phyloP scores from a whole-genome alignment of 495 filamentous ascomycete species.

The Aspergillus sclerotiicarbonarius region DNA sequence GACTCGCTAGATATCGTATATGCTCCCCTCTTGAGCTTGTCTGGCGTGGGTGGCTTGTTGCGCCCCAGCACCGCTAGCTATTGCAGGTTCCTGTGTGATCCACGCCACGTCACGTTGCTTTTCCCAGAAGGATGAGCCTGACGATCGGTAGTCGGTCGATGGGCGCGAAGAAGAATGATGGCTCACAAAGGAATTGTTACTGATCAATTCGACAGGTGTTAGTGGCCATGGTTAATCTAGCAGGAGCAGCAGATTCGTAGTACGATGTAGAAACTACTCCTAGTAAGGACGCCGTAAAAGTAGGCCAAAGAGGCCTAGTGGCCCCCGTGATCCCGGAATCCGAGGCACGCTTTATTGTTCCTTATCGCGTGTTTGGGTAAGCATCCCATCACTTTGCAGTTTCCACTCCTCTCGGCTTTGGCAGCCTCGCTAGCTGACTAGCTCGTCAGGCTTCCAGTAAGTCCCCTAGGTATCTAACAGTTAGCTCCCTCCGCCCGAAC shows the following conservation, averaged over 20 bases:
- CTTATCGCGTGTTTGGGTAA: not conserved
- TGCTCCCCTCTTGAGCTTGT: too few relatives aligned
- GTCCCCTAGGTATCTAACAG: too few relatives aligned
- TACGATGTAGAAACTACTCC: too few relatives aligned
- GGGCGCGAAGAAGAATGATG: not conserved
- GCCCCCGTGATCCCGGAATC: not conserved
- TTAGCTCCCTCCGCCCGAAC: not conserved
- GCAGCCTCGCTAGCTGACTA: not conserved
- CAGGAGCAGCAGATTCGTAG: too few relatives aligned
- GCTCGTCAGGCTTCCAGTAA: too few relatives aligned
- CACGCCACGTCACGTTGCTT: conserved; percentile 6
- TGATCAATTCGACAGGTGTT: not conserved
- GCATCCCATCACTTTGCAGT: not conserved
- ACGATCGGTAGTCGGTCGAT: not conserved
- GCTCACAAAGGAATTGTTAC: not conserved
- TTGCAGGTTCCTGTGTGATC: not conserved
- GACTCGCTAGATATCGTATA: too few relatives aligned
- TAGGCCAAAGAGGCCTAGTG: too few relatives aligned
- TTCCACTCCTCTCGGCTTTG: too few relatives aligned
- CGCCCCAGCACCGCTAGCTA: not conserved
- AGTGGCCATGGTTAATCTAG: not conserved
- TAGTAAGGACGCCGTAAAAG: too few relatives aligned
- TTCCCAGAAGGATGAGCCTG: not conserved
- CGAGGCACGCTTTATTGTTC: not conserved
- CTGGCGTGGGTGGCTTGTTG: not conserved